Evolutionary conservation across 352 stramenopile genomes (phyloP), one percentile per base, ranked within the genome.

Genomic region (Phytophthora litchii): DNA sequence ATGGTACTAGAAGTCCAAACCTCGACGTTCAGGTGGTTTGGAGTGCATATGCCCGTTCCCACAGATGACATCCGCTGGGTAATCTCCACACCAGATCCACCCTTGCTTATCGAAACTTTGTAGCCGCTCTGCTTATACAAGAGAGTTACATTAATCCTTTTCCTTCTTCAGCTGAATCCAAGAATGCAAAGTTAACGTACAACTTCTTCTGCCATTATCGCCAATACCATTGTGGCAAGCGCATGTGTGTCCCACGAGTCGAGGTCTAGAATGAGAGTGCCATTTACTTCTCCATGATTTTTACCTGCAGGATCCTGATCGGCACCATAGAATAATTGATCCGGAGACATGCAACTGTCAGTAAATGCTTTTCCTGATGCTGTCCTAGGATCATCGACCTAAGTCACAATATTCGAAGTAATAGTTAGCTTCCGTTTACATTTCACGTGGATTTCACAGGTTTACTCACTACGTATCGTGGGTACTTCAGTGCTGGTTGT

Each of bases 11-110:
- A 56, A 0, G 64, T 62, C 79, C 80, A 90, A 1, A 83, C 72
- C 25, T 89, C 80, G 9, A 83, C n/a, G 20, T 89, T 90, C 11
- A 76, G 1, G 29, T 90, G 83, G 1, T 64, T 81, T 3, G 80
- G 83, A 2, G 64, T 81, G 21, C 73, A 88, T 3, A 51, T 3
- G n/a, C 79, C 76, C 5, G 61, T 44, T 7, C 57, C 27, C 1
- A 65, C 66, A 2, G 70, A 76, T 6, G 63, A 64, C 58, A 76
- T 76, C 9, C 66, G 62, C 35, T 74, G 14, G 9, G 70, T 65
- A 14, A 69, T 61, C 0, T 67, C 46, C 19, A 67, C 21, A 4
- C 20, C 41, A 1, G 19, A 3, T 0, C 40, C 43, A 2, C 54
- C 48, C 5, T 60, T 37, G 45, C 47, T 75, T 9, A 73, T 34